Evolutionary conservation across 228 moss, liverwort and hornwort genomes (phyloP).

Genomic region (Sphagnum magellanicum): DNA sequence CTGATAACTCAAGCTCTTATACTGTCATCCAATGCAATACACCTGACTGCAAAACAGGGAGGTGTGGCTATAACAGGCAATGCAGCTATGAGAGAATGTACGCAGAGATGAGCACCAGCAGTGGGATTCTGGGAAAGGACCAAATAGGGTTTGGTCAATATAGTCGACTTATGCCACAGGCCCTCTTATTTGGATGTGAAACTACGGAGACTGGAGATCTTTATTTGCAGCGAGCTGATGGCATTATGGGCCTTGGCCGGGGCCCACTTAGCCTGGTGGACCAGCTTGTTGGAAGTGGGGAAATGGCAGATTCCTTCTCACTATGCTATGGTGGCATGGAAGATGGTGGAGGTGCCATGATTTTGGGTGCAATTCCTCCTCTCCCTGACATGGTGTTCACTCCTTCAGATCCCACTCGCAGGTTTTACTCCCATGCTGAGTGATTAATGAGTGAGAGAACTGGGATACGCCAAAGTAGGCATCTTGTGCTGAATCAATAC

Average conservation of each 20-base stretch:
- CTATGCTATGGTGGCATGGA: slow-evolving; percentile 98
- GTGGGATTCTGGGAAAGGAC: slow-evolving; percentile 78
- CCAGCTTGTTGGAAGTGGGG: slow-evolving; percentile 74
- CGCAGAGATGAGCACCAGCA: slow-evolving; percentile 86
- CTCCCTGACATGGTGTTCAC: slow-evolving; percentile 71
- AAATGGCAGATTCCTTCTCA: slow-evolving; percentile 86
- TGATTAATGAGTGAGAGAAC: not conserved
- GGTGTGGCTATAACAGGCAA: slow-evolving; percentile 61
- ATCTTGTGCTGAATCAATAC: not conserved
- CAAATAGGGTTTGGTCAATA: slow-evolving; percentile 60
- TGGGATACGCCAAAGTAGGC: not conserved
- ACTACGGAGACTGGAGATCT: slow-evolving; percentile 87
- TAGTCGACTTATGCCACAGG: slow-evolving; percentile 51
- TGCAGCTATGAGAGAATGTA: slow-evolving; percentile 88
- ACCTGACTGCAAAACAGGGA: slow-evolving; percentile 47
- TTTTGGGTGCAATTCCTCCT: slow-evolving; percentile 66
- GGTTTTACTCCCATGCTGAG: slow-evolving; percentile 21
- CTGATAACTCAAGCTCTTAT: slow-evolving; percentile 73
- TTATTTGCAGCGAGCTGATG: slow-evolving; percentile 79
- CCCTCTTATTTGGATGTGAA: slow-evolving; percentile 89
- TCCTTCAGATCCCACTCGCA: slow-evolving; percentile 72
- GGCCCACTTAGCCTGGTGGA: slow-evolving; percentile 88
- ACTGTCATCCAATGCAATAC: slow-evolving; percentile 50
- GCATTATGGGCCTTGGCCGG: slow-evolving; percentile 94
- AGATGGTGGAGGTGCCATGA: slow-evolving; percentile 82